Base-by-base conservation (phyloP, 2,329 filamentous ascomycete genomes). In the Scleromitrula shiraiana region DNA sequence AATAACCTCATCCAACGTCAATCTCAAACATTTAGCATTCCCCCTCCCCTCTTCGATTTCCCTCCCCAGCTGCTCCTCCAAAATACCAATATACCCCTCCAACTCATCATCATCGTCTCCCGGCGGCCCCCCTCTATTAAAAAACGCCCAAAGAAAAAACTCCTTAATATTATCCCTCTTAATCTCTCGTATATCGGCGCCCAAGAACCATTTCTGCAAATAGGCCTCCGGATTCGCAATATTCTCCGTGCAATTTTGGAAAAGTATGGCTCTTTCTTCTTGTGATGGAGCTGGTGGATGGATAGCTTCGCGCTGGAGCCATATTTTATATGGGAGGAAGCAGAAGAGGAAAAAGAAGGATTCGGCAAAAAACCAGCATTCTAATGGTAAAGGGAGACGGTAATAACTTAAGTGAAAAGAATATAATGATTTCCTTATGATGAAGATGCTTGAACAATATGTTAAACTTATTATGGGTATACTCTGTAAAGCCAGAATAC, bases 111-210 rank as follows among this genome's bases (percentile, higher is more conserved):
- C 68, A 40, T 76, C 64, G 15, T 69, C 67, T 5, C 66, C 61
- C 22, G 67, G 65, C 40, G 63, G 61, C 4, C 71, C 65, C 8
- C 66, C 68, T 8, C 67, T 66, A 52, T 74, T 76, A 40, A 77
- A 69, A 44, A 82, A 75, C 1, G 74, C 76, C 80, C 78, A 83
- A n/a, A 71, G 64, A 17, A 78, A 68, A 59, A 80, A 82, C 46
- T 79, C 75, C 61, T 75, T 77, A 42, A 82, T 56, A 59, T 82
- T 80, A 26, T 82, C 77, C 12, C 71, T 66, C 46, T 72, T 71
- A 38, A 83, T 75, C 23, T 79, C 76, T 23, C 68, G 63, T 2
- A 66, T 40, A 14, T 70, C 65, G 7, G 77, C 75, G 23, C 73
- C 73, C 20, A 74, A 63, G 57, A 82, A 82, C 80, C 80, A 83